Conservation (phyloP, 371 early-diverging fungal genomes). For the Lichtheimia ramosa region DNA sequence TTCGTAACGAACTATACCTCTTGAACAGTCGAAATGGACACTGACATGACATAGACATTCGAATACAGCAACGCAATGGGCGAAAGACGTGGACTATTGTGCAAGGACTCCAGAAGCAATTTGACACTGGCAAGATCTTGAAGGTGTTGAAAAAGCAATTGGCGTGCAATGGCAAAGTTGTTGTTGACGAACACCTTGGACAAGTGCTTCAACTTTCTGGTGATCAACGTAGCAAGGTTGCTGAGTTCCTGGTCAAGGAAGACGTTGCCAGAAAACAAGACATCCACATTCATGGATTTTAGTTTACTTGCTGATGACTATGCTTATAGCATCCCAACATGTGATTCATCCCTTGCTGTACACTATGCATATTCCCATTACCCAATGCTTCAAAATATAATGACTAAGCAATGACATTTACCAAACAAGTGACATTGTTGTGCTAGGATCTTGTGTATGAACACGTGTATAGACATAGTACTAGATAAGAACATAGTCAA, state of each 20-base stretch:
- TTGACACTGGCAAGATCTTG: constrained; percentile 87
- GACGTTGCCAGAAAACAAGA: constrained; percentile 81
- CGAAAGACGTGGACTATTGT: constrained; percentile 95
- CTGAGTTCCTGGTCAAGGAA: constrained; percentile 73
- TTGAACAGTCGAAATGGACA: no score
- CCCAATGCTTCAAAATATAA: no score
- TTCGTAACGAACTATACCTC: no score
- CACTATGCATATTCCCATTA: no score
- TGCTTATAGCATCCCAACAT: no score
- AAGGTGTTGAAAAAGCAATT: constrained; percentile 96
- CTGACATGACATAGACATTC: constrained; percentile 68
- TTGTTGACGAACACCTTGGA: constrained; percentile 88
- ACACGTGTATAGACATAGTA: no score
- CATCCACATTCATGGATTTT: constrained; percentile 90
- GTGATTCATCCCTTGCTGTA: no score
- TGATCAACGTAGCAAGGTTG: constrained; percentile 90
- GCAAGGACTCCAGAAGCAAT: constrained; percentile 79
- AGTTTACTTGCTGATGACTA: constrained; percentile 3
- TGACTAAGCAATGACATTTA: no score
- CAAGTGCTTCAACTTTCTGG: constrained; percentile 93
- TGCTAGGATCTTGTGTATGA: no score
- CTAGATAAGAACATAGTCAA: no score
- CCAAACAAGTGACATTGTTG: no score
- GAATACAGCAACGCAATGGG: constrained; percentile 97
- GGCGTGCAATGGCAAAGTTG: constrained; percentile 95